A percentile compares a stretch with the other conserved stretches of the same genome.
These are phyloP conservation scores for Alternaria sp. DNA, from an alignment of 2,329 filamentous ascomycete species.

Conservation along the genomic window DNA sequence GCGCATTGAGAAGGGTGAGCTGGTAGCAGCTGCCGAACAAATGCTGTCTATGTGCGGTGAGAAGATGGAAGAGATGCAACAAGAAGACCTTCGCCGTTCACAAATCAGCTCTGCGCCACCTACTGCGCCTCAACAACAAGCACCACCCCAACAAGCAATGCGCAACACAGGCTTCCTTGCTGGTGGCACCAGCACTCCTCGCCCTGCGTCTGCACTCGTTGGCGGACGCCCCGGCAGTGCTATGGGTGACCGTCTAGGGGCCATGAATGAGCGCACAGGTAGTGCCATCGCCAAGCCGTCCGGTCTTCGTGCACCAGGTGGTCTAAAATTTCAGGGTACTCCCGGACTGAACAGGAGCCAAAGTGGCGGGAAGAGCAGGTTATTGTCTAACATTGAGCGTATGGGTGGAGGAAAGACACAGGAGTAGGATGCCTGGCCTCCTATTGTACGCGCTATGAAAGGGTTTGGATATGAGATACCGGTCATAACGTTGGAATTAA, in stretches of 20 bases:
- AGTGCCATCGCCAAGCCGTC: slow-evolving; percentile 56
- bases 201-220: slow-evolving; percentile 39
- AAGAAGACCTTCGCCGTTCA: slow-evolving; percentile 61
- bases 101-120: slow-evolving; percentile 46
- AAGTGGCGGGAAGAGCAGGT: slow-evolving; percentile 66
- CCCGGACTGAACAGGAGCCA: slow-evolving; percentile 43
- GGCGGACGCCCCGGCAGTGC: slow-evolving; percentile 36
- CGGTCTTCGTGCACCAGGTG: slow-evolving; percentile 67
- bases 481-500: neutral
- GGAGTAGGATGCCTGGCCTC: slow-evolving; percentile 27
- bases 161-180: slow-evolving; percentile 45
- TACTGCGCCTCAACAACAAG: slow-evolving; percentile 19
- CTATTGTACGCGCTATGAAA: slow-evolving; percentile 5
- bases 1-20: slow-evolving; percentile 82
- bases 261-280: slow-evolving; percentile 22
- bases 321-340: slow-evolving; percentile 46
- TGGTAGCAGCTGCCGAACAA: slow-evolving; percentile 83
- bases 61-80: slow-evolving; percentile 50
- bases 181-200: slow-evolving; percentile 30
- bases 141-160: slow-evolving; percentile 33
- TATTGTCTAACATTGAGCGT: slow-evolving; percentile 86
- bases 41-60: slow-evolving; percentile 74
- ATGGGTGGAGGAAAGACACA: slow-evolving; percentile 69
- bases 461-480: slow-evolving; percentile 8
- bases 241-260: slow-evolving; percentile 33